phyloP scores from a whole-genome alignment of 768 basidiomycete species.

The Podaxis sp. region DNA sequence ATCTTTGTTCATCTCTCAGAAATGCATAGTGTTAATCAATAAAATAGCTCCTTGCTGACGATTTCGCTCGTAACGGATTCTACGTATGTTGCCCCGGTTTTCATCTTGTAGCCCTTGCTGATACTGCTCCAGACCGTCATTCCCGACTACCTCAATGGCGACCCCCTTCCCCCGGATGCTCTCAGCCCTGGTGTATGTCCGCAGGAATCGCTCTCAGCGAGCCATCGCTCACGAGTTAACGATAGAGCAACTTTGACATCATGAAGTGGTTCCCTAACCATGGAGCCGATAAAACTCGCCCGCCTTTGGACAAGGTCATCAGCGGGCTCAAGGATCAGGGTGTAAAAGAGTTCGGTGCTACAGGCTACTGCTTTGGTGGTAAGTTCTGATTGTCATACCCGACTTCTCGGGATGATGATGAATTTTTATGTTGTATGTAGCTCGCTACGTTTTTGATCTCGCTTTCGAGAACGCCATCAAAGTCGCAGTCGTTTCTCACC shows the following conservation, averaged over 20 bases:
- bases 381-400: slow-evolving; percentile 14
- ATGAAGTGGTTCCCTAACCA: slow-evolving; percentile 46
- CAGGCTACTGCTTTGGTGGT: slow-evolving; percentile 75
- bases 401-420: not conserved
- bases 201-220: not conserved
- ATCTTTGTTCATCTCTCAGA: slow-evolving; percentile 15
- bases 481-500: slow-evolving; percentile 55
- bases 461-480: slow-evolving; percentile 54
- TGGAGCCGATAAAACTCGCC: slow-evolving; percentile 38
- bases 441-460: slow-evolving; percentile 60
- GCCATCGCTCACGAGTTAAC: not conserved
- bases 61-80: slow-evolving; percentile 46
- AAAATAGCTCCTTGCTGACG: slow-evolving; percentile 40
- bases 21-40: not conserved
- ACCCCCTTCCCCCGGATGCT: slow-evolving; percentile 14
- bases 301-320: slow-evolving; percentile 55
- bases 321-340: slow-evolving; percentile 57
- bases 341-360: slow-evolving; percentile 55
- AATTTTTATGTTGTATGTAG: slow-evolving; percentile 25
- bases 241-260: slow-evolving; percentile 36
- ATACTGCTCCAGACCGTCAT: slow-evolving; percentile 1
- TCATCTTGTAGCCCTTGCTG: not conserved
- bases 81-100: slow-evolving; percentile 28
- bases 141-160: slow-evolving; percentile 16
- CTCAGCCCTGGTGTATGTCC: slow-evolving; percentile 3